Evolutionary conservation across 1,284 basidiomycete species (phyloP), one percentile per base, ranked within the genome.

Genomic region (Ceratobasidium theobromae): DNA sequence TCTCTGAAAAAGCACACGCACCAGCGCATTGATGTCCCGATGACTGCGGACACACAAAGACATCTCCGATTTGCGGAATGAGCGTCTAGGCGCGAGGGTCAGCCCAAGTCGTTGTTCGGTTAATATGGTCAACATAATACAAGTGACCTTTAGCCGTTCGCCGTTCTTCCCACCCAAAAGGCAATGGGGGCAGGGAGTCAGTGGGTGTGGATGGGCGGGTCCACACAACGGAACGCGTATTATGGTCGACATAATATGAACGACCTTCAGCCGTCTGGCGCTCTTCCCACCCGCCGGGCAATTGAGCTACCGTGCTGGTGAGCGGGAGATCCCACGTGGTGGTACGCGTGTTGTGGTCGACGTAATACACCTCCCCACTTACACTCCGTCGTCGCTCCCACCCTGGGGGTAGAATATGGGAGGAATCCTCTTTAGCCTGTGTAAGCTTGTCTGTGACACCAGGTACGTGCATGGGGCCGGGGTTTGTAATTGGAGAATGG

Each of bases 141-240:
- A 95, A 93, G 52, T 96, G 84, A 4, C 96, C 96, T 77, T 98
- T 95, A n/a, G 95, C 89, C 1, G 95, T 98, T 73, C 93, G 90
- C 40, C 96, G 88, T 77, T 99, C 96, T 77, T 99, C 97, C 97
- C 97, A 99, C 16, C 96, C 97, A 18, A 93, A 86, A 0, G 96
- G 97, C 4, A 99, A 82, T 16, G 86, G 87, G 0, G 93, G 93
- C 51, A 62, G 57, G 12, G 77, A 80, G 49, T 80, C 79, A 28
- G 76, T 76, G 69, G 80, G 81, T 41, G 78, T 77, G 41, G 77
- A 78, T 35, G 85, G 90, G 68, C 89, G 83, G 74, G 88, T 89
- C n/a, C n/a, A n/a, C n/a, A n/a, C n/a, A n/a, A n/a, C n/a, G n/a
- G n/a, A n/a, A n/a, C n/a, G n/a, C n/a, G n/a, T n/a, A n/a, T n/a